Percentiles rank a stretch among this genome's conserved stretches.
Conservation (phyloP, 192 early-diverging fungal species). For the Podila epicladia region DNA sequence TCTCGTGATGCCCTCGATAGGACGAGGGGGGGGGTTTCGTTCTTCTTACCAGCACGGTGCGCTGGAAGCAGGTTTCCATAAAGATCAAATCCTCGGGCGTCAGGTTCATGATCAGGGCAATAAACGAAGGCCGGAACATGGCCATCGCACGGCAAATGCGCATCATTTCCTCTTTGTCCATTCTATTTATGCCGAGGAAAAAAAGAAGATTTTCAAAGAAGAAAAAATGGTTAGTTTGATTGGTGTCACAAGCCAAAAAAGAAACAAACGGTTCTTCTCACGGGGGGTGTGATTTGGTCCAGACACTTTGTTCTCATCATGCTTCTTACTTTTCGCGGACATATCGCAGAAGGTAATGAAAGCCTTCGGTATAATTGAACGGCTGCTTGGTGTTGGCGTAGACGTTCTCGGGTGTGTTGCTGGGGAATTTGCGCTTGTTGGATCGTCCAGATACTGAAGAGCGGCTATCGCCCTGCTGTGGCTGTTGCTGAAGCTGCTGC, state of each 20-base stretch:
- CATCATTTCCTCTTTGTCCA: slow-evolving; percentile 89
- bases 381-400: slow-evolving; percentile 84
- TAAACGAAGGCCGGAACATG: slow-evolving; percentile 91
- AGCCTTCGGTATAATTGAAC: slow-evolving; percentile 93
- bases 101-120: slow-evolving; percentile 94
- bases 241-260: background rate
- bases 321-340: slow-evolving; percentile 73
- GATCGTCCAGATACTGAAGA: background rate
- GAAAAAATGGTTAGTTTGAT: background rate
- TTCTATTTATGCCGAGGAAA: slow-evolving; percentile 56
- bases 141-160: slow-evolving; percentile 90
- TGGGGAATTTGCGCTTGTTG: slow-evolving; percentile 50
- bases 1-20: too few species aligned
- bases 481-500: slow-evolving; percentile 8
- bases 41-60: slow-evolving; percentile 76
- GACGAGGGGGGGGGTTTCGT: too few species aligned
- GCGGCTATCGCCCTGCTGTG: slow-evolving; percentile 6
- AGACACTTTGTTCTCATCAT: background rate
- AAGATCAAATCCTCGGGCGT: slow-evolving; percentile 94
- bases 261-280: too few species aligned
- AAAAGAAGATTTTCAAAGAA: background rate
- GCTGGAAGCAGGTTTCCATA: slow-evolving; percentile 97
- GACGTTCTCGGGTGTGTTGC: slow-evolving; percentile 70
- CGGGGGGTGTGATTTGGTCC: background rate
- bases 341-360: slow-evolving; percentile 88